Evolutionary conservation across 805 yeast species (phyloP).

Genomic region (Jamesozyma piceae): DNA sequence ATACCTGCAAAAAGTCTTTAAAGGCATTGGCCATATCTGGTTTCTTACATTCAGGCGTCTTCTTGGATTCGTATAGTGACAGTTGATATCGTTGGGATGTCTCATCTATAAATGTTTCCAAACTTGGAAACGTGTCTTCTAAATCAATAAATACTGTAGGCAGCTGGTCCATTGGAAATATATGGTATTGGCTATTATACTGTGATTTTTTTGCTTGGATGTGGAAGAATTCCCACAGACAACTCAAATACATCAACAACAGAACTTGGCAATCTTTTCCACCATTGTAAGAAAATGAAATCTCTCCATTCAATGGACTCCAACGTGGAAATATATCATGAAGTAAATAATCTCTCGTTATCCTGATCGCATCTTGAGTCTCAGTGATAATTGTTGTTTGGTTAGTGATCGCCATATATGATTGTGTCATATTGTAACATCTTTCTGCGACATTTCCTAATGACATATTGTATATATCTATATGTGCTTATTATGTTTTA

Average conservation of each 20-base stretch:
- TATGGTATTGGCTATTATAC: slow-evolving; percentile 14
- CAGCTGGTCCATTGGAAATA: slow-evolving; percentile 17
- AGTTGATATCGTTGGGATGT: slow-evolving; percentile 51
- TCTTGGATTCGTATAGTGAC: slow-evolving; percentile 32
- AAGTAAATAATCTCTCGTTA: slow-evolving; percentile 17
- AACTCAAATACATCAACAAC: slow-evolving; percentile 64
- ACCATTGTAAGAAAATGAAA: slow-evolving; percentile 85
- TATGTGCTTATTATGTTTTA: no score
- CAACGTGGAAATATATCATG: slow-evolving; percentile 24
- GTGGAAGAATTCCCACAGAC: slow-evolving; percentile 29
- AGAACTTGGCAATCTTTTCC: slow-evolving; percentile 94
- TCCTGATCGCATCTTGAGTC: slow-evolving; percentile 24
- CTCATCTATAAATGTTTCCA: slow-evolving; percentile 52
- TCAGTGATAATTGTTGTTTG: slow-evolving; percentile 12
- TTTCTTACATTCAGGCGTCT: slow-evolving; percentile 14
- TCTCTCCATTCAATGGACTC: slow-evolving; percentile 34
- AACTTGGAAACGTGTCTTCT: slow-evolving; percentile 61
- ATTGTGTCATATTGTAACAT: slow-evolving; percentile 21
- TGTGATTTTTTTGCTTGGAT: slow-evolving; percentile 18
- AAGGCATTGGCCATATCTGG: slow-evolving; percentile 57
- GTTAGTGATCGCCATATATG: slow-evolving; percentile 16
- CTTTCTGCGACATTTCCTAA: slow-evolving; percentile 14
- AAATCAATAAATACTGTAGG: slow-evolving; percentile 67
- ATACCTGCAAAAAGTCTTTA: slow-evolving; percentile 42
- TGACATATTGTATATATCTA: slow-evolving; percentile 1